These are phyloP conservation scores for Pythium dissotocum DNA, from an alignment of 352 stramenopile genomes.

Conservation along the genomic window DNA sequence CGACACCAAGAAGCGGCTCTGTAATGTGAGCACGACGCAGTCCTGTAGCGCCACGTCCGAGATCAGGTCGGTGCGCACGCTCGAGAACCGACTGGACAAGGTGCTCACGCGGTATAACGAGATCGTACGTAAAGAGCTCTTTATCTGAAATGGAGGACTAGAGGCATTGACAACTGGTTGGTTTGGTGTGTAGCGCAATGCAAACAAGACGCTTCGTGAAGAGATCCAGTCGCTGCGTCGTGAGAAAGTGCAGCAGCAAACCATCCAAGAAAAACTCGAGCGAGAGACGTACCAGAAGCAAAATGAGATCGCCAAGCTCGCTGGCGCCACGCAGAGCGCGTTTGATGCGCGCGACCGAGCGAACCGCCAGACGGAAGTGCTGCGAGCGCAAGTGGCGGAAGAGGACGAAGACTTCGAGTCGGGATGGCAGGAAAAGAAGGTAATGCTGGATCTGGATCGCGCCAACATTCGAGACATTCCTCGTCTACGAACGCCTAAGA, in stretches of 20 bases:
- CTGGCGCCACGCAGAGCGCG: slow-evolving; percentile 73
- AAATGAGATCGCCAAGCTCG: slow-evolving; percentile 77
- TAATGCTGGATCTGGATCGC: slow-evolving; percentile 83
- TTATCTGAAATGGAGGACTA: not conserved
- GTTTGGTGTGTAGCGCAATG: slow-evolving; percentile 42
- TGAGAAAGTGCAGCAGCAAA: slow-evolving; percentile 78
- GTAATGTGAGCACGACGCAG: slow-evolving; percentile 47
- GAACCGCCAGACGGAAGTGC: slow-evolving; percentile 73
- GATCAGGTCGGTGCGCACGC: slow-evolving; percentile 64
- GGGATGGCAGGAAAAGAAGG: slow-evolving; percentile 84
- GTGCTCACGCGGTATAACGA: slow-evolving; percentile 86
- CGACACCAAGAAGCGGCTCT: slow-evolving; percentile 55
- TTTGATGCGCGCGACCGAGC: slow-evolving; percentile 84
- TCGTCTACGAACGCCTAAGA: slow-evolving; percentile 61
- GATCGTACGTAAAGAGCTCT: slow-evolving; percentile 35
- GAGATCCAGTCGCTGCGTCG: slow-evolving; percentile 78
- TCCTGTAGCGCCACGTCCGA: slow-evolving; percentile 48
- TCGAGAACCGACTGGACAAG: slow-evolving; percentile 84
- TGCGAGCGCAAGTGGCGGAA: slow-evolving; percentile 74
- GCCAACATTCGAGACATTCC: slow-evolving; percentile 79
- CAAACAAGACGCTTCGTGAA: slow-evolving; percentile 79
- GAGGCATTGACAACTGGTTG: not conserved
- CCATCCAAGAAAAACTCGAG: slow-evolving; percentile 78
- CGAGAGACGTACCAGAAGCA: slow-evolving; percentile 85
- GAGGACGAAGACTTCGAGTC: slow-evolving; percentile 85